Percentiles rank a stretch among this genome's conserved stretches.
Conservation (phyloP, 441 rosid species). For the Breynia disticha region DNA sequence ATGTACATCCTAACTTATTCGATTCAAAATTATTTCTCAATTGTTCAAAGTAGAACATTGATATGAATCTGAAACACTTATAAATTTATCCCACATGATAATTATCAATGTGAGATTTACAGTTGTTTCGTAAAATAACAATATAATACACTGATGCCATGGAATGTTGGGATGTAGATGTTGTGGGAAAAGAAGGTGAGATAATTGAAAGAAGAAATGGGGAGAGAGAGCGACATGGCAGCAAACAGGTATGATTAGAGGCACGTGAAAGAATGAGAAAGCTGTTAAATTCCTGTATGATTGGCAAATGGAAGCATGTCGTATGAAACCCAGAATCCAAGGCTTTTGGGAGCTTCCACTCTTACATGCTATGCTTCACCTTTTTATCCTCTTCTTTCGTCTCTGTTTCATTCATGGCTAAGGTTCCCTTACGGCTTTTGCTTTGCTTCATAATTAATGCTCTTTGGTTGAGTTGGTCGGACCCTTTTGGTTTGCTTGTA, state of each 20-base stretch:
- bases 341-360: conserved; percentile 17
- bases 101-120: no score
- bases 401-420: background rate
- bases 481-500: no score
- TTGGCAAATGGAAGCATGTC: background rate
- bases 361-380: conserved; percentile 13
- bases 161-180: background rate
- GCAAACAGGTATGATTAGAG: conserved; percentile 25
- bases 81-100: no score
- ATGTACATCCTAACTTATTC: no score
- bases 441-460: no score
- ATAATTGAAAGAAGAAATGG: background rate
- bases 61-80: no score
- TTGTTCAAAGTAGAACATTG: no score
- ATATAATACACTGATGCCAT: background rate
- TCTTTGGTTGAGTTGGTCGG: no score
- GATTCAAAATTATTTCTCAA: no score
- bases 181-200: background rate
- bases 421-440: conserved; percentile 6
- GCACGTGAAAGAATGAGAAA: conserved; percentile 16
- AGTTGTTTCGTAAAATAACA: no score
- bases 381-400: conserved; percentile 3
- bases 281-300: conserved; percentile 8
- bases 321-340: conserved; percentile 26
- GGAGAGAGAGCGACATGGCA: conserved; percentile 22